A percentile compares a stretch with the other conserved stretches of the same genome.
Evolutionary conservation across 352 stramenopile species (phyloP).

Genomic region (Globisporangium parvum): DNA sequence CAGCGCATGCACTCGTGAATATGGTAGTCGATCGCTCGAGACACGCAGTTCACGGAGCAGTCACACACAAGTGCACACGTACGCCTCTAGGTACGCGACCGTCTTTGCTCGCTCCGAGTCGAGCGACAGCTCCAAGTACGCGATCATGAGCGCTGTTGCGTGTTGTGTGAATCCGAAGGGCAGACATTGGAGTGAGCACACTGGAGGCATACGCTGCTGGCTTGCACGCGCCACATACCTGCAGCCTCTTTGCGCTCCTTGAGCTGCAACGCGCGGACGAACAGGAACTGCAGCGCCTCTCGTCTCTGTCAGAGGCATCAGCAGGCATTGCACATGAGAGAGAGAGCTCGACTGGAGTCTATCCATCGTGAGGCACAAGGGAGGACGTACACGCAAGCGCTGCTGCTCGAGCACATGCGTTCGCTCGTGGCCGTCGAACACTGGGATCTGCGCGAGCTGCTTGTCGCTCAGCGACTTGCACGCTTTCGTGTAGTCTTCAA

Average conservation of each 20-base stretch:
- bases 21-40: no score
- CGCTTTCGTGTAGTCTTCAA: slow-evolving; percentile 53
- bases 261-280: slow-evolving; percentile 25
- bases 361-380: neutral
- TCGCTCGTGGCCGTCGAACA: slow-evolving; percentile 14
- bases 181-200: neutral
- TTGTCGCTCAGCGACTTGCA: slow-evolving; percentile 28
- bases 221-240: slow-evolving; percentile 11
- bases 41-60: no score
- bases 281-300: slow-evolving; percentile 45
- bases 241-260: slow-evolving; percentile 32
- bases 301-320: slow-evolving; percentile 10
- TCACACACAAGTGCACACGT: no score
- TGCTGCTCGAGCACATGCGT: slow-evolving; percentile 29
- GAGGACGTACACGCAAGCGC: slow-evolving; percentile 32
- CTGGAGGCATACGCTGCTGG: neutral
- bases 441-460: slow-evolving; percentile 19
- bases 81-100: slow-evolving; percentile 34
- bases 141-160: slow-evolving; percentile 22
- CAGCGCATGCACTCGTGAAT: neutral
- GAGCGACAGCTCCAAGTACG: slow-evolving; percentile 26
- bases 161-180: neutral
- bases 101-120: slow-evolving; percentile 23
- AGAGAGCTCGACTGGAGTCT: neutral
- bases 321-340: neutral